Evolutionary conservation across 306 rosid species (phyloP), one percentile per base, ranked within the genome.

Genomic region (Castanea mollissima): DNA sequence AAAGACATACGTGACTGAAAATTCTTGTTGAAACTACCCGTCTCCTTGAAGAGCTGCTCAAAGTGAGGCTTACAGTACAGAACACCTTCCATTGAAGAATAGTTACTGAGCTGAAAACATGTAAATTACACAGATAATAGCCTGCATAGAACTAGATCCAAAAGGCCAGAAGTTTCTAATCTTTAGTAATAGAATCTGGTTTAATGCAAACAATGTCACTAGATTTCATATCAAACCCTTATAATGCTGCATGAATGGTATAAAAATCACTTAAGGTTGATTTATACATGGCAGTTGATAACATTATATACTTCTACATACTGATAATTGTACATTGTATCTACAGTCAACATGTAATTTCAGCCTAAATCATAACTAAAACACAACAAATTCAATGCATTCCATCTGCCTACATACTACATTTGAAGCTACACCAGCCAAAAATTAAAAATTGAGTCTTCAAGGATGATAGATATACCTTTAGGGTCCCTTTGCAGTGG

Each of bases 71-170:
- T 94, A 68, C 97, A 94, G 78, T 94, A 92, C 41, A 94, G 86
- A 77, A 94, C 93, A 75, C 98, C 98, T 84, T 94, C 98, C 97
- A 94, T 92, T 73, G 98, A 94, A 64, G 95, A 94, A 81, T 92
- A 94, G 89, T 78, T 92, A 89, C 98, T 94, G 78, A 94, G 87
- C 98, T 94, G 91, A 83, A 86, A 85, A 78, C 69, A 84, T 15
- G 64, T 78, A 84, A 60, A 56, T 31, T 8, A 35, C 23, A 73
- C 54, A 34, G 73, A 57, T 57, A 82, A 54, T 49, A 21, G 16
- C 74, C 60, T 23, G 25, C n/a, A 32, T 11, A 64, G 77, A 71
- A 62, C 78, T 55, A 31, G 5, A 83, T 58, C 63, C 69, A 82
- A 70, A 82, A 80, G 34, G 38, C 35, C 58, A 75, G 32, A 79